Evolutionary conservation across 345 rosid species (phyloP).

Genomic region (Camelina neglecta): DNA sequence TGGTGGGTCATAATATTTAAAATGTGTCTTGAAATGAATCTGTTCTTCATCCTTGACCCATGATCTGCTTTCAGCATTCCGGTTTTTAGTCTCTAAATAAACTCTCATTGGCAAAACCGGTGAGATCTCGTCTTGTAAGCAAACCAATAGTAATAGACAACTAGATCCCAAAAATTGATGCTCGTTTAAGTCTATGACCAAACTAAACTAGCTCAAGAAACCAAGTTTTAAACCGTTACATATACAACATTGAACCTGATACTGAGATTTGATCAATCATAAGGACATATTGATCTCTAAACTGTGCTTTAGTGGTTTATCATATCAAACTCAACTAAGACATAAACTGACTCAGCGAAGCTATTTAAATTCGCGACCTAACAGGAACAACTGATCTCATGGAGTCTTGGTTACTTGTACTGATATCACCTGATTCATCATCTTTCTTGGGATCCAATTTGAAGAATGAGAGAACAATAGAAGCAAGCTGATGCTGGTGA

Average conservation of each 20-base stretch:
- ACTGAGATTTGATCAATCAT: neutral
- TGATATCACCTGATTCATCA: constrained; percentile 8
- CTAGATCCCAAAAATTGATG: neutral
- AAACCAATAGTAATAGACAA: neutral
- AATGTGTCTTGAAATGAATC: neutral
- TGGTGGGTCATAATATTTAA: constrained; percentile 1
- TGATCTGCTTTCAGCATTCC: neutral
- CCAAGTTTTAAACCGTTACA: neutral
- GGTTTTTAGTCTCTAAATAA: neutral
- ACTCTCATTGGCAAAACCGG: neutral
- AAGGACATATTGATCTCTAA: neutral
- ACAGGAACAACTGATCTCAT: constrained; percentile 12
- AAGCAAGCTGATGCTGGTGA: constrained; percentile 68
- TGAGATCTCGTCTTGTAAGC: neutral
- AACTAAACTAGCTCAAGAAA: neutral
- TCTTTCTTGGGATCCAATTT: constrained; percentile 33
- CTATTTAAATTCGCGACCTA: constrained; percentile 35
- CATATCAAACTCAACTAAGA: neutral
- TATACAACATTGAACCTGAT: neutral
- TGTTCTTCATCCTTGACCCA: neutral
- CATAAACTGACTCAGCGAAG: neutral
- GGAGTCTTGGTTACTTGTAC: constrained; percentile 10
- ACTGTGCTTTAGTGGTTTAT: neutral
- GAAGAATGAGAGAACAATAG: constrained; percentile 56
- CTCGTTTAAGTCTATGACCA: neutral